phyloP scores from a whole-genome alignment of 2,329 filamentous ascomycete species.

The Colletotrichum noveboracense region DNA sequence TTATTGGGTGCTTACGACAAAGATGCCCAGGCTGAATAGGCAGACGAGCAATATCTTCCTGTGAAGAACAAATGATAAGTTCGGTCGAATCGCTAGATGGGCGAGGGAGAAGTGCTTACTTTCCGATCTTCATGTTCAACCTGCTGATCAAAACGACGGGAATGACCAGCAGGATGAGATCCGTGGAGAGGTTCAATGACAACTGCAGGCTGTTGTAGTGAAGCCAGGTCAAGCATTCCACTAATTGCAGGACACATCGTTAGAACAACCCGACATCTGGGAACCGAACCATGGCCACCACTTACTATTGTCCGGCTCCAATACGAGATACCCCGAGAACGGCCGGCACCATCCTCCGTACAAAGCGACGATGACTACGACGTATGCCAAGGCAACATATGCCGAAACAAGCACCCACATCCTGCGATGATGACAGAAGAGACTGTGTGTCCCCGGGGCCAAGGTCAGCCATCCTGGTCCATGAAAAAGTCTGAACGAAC shows the following conservation, averaged over 20 bases:
- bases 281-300: too few species aligned
- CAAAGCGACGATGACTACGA: constrained; percentile 5
- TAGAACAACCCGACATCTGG: background rate
- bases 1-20: background rate
- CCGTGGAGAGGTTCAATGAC: constrained; percentile 18
- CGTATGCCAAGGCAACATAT: background rate
- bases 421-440: constrained; percentile 4
- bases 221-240: constrained; percentile 12
- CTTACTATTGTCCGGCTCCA: constrained; percentile 1
- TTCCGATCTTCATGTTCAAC: constrained; percentile 7
- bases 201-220: constrained; percentile 15
- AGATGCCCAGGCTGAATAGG: constrained; percentile 12
- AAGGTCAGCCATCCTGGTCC: background rate
- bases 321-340: constrained; percentile 11
- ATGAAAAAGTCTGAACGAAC: background rate
- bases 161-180: constrained; percentile 4
- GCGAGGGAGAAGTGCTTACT: background rate
- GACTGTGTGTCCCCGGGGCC: background rate
- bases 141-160: constrained; percentile 7
- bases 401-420: background rate
- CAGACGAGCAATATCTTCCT: constrained; percentile 14
- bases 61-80: background rate
- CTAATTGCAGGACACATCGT: background rate
- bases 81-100: background rate
- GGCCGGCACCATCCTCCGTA: constrained; percentile 19